A percentile compares a stretch with the other conserved stretches of the same genome.
phyloP scores from a whole-genome alignment of 768 basidiomycete genomes.

The Amanita thiersii region DNA sequence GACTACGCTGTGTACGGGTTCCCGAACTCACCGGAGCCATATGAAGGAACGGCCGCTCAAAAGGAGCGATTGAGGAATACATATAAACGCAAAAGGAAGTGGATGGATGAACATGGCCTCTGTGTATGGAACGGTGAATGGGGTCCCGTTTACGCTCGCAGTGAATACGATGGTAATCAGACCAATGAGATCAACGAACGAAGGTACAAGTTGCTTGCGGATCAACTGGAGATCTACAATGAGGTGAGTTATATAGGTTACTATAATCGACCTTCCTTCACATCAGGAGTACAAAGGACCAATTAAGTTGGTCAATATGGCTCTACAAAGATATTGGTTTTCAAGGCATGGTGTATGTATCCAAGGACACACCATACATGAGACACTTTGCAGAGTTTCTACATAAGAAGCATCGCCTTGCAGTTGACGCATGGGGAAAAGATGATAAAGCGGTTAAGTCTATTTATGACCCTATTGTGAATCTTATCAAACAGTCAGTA shows the following conservation, averaged over 20 bases:
- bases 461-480: constrained; percentile 57
- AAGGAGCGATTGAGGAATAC: constrained; percentile 39
- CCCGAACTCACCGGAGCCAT: constrained; percentile 48
- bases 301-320: constrained; percentile 80
- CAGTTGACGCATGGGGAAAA: constrained; percentile 73
- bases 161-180: constrained; percentile 45
- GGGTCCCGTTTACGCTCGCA: constrained; percentile 74
- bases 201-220: constrained; percentile 59
- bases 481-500: constrained; percentile 53
- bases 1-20: constrained; percentile 72
- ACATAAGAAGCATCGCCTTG: constrained; percentile 70
- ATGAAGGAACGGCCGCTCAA: constrained; percentile 46
- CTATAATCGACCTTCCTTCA: neutral
- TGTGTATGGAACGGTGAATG: constrained; percentile 81
- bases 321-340: constrained; percentile 86
- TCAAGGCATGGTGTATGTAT: constrained; percentile 77
- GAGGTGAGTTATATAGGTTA: constrained; percentile 25
- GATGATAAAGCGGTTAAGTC: constrained; percentile 48
- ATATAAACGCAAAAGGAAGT: constrained; percentile 69
- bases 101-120: constrained; percentile 61
- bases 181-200: constrained; percentile 60
- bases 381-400: constrained; percentile 61
- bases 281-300: constrained; percentile 32
- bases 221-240: constrained; percentile 69
- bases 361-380: constrained; percentile 65